These are phyloP conservation scores for Fusarium veterinarium DNA, from an alignment of 2,329 filamentous ascomycete species.

Conservation along the genomic window DNA sequence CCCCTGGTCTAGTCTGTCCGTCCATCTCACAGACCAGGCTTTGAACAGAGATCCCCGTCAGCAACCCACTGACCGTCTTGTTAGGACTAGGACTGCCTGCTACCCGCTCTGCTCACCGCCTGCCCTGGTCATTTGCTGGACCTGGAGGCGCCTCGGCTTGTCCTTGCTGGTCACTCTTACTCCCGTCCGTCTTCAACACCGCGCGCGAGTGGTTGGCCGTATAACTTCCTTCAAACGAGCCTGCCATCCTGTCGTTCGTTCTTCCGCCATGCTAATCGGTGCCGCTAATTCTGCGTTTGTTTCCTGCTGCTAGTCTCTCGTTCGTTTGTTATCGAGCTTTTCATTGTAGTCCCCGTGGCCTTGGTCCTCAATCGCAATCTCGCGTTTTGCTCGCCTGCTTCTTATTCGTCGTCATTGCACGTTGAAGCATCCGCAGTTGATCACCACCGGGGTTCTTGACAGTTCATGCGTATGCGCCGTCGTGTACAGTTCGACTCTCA, in stretches of 20 bases:
- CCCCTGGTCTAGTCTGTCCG: conserved; percentile 37
- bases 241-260: conserved; percentile 38
- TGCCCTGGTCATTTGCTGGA: conserved; percentile 42
- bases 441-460: conserved; percentile 25
- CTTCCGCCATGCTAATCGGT: conserved; percentile 43
- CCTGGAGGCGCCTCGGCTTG: conserved; percentile 30
- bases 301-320: conserved; percentile 44
- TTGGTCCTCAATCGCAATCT: conserved; percentile 31
- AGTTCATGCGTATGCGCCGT: conserved; percentile 38
- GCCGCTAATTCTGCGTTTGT: conserved; percentile 36
- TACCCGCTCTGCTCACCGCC: conserved; percentile 43
- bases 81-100: conserved; percentile 30
- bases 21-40: conserved; percentile 39
- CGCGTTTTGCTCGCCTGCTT: conserved; percentile 28
- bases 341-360: conserved; percentile 29
- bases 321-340: conserved; percentile 39
- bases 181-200: conserved; percentile 37
- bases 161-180: conserved; percentile 27
- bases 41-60: conserved; percentile 22
- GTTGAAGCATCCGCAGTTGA: conserved; percentile 27
- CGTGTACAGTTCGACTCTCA: conserved; percentile 29
- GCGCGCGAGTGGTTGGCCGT: conserved; percentile 43
- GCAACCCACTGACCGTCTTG: conserved; percentile 38
- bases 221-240: conserved; percentile 41
- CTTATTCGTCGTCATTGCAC: conserved; percentile 34